Base-by-base conservation (phyloP, 2,329 filamentous ascomycete species). In the Aspergillus ochraceoroseus region DNA sequence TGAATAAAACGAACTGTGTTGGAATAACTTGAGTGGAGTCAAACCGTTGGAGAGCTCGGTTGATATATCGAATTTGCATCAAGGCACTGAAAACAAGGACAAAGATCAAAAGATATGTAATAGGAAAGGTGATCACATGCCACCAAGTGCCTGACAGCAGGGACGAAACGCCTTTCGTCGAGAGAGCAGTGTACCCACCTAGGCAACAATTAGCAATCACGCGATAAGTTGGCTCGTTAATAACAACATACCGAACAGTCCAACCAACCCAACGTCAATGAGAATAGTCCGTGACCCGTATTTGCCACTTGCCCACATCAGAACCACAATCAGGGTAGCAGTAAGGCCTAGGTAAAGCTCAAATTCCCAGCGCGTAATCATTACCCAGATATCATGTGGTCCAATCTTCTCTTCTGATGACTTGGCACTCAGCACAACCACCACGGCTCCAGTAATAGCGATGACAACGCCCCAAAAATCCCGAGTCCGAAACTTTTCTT, bases 11-110 rank as follows among this genome's bases (percentile, higher is more conserved):
- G 55, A 98, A 98, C 58, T 98, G 92, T 9, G 92, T 92, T 0
- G 92, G 92, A 48, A 98, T 98, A 53, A 98, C 92, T 62, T 95
- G 88, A 0, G 92, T 98, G 5, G 92, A 95, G 64, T 95, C 87
- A 69, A 96, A 98, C 32, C 86, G 81, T 62, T 95, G 89, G 37
- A 98, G 72, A 1, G 83, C 82, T 36, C 79, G 85, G 68, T 96
- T 98, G 61, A 98, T 78, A 61, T 96, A 98, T 60, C 87, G 90
- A 54, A 98, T 90, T 67, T 98, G 92, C 84, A 96, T 88, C 44
- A 98, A 72, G 5, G 92, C 92, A 1, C 90, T 96, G 31, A 72
- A 76, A 12, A 92, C 73, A 17, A 98, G 75, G 33, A 96, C 75
- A 35, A 84, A 70, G 6, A 92, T 64, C n/a, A 98, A 76, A 1